Evolutionary conservation across 108 stramenopile species (phyloP), one percentile per base, ranked within the genome.

Genomic region (Aurantiochytrium sp.): DNA sequence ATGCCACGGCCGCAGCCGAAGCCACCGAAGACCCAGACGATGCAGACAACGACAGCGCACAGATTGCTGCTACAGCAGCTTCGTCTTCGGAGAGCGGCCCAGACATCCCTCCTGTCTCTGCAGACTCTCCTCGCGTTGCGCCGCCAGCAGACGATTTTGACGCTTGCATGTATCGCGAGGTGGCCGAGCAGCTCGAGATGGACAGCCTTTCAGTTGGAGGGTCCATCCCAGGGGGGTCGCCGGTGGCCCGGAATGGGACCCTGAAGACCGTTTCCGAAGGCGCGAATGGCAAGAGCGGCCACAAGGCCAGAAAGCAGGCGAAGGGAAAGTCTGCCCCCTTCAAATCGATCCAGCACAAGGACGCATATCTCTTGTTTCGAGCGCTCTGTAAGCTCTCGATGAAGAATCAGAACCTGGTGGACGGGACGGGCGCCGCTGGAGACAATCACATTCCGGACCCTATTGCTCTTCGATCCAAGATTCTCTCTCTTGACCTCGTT

Each of bases 311-410:
- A 29, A 43, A 59, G 58, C 55, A 87, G 58, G 42, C 12, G 58
- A 28, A 25, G 87, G 43, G 23, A 28, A 59, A 87, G 28, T 58
- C 58, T 43, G 55, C 29, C 58, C 87, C 51, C 6, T 98, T 98
- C 89, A 93, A 95, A 0, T 95, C 97, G 2, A 93, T 96, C 60
- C 93, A 96, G 92, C 98, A 99, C 90, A 91, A 95, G 60, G 98
- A 99, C 93, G 98, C 98, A 58, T 98, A 97, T 92, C 90, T 98
- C 83, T 95, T 98, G 28, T 94, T 99, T 60, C 92, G 99, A 18
- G 96, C 97, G 53, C 90, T 99, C 59, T 99, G 99, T 95, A 97
- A 97, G 91, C 91, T 98, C 45, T 96, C 95, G 71, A 97, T 96
- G 95, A 96, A 97, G 83, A 95, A 76, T 5, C 18, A 90, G 5